A percentile compares a stretch with the other conserved stretches of the same genome.
phyloP scores from a whole-genome alignment of 2,329 filamentous ascomycete genomes.

The Neonectria magnoliae region DNA sequence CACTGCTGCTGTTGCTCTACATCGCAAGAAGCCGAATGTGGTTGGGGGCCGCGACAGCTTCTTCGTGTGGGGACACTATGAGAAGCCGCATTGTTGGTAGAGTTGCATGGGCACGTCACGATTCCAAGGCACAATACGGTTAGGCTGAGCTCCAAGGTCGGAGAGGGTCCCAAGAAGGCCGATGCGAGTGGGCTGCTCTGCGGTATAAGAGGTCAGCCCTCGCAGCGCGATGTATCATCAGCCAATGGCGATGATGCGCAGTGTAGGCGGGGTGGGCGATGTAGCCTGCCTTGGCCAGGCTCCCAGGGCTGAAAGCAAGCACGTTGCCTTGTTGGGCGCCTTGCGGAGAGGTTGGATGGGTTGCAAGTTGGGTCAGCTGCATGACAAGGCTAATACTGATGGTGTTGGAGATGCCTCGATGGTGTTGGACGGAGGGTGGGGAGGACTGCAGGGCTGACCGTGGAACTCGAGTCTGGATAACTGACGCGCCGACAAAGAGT shows the following conservation, averaged over 20 bases:
- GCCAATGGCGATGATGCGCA: conserved; percentile 27
- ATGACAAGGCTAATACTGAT: conserved; percentile 3
- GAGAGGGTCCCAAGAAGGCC: conserved; percentile 4
- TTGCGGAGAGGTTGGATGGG: conserved; percentile 18
- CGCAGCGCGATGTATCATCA: conserved; percentile 6
- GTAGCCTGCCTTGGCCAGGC: conserved; percentile 33
- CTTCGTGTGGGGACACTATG: conserved; percentile 19
- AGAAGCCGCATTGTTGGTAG: not conserved
- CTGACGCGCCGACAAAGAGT: not conserved
- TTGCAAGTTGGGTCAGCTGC: conserved; percentile 23
- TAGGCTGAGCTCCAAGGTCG: conserved; percentile 11
- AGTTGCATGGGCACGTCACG: conserved; percentile 21
- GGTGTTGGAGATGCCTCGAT: conserved; percentile 12
- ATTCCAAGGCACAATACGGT: conserved; percentile 18
- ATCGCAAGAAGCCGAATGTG: not conserved
- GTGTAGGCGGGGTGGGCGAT: conserved; percentile 31
- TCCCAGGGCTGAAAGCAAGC: conserved; percentile 32
- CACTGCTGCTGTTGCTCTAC: conserved; percentile 9
- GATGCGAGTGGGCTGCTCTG: conserved; percentile 1
- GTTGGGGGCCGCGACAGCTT: conserved; percentile 1
- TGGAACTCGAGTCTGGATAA: not conserved
- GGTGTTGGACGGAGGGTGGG: not conserved
- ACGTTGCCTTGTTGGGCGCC: conserved; percentile 30
- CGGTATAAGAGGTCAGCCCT: conserved; percentile 32
- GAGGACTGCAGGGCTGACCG: conserved; percentile 4